phyloP scores from a whole-genome alignment of 805 yeast species.

The Pichia heedii region DNA sequence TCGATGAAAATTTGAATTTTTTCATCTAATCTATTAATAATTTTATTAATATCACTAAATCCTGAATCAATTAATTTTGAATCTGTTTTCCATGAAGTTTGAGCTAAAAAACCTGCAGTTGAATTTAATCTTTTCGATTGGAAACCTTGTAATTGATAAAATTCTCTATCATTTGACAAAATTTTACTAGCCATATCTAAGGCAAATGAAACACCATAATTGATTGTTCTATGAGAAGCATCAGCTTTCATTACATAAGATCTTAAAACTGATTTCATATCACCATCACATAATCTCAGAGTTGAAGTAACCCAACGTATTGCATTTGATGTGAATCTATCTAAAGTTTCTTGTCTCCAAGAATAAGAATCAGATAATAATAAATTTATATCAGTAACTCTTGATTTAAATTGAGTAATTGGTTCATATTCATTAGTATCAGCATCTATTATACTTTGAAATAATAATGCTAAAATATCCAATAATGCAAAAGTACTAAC shows the following conservation, averaged over 20 bases:
- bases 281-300: conserved; percentile 53
- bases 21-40: conserved; percentile 9
- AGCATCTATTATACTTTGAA: conserved; percentile 75
- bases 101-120: conserved; percentile 66
- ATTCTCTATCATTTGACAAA: conserved; percentile 57
- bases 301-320: conserved; percentile 57
- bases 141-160: conserved; percentile 34
- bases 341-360: conserved; percentile 66
- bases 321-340: conserved; percentile 48
- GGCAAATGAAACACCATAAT: conserved; percentile 85
- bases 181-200: conserved; percentile 76
- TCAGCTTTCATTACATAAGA: conserved; percentile 50
- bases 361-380: conserved; percentile 64
- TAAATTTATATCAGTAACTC: conserved; percentile 37
- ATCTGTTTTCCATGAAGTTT: conserved; percentile 55
- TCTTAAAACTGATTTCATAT: conserved; percentile 71
- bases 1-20: conserved; percentile 8
- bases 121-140: conserved; percentile 37
- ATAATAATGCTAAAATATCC: conserved; percentile 70
- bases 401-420: conserved; percentile 47
- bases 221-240: conserved; percentile 29
- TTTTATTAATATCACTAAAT: conserved; percentile 28
- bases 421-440: conserved; percentile 83
- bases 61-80: conserved; percentile 16
- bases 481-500: conserved; percentile 66